phyloP scores from a whole-genome alignment of 495 filamentous ascomycete species.

The Penicillium desertorum region DNA sequence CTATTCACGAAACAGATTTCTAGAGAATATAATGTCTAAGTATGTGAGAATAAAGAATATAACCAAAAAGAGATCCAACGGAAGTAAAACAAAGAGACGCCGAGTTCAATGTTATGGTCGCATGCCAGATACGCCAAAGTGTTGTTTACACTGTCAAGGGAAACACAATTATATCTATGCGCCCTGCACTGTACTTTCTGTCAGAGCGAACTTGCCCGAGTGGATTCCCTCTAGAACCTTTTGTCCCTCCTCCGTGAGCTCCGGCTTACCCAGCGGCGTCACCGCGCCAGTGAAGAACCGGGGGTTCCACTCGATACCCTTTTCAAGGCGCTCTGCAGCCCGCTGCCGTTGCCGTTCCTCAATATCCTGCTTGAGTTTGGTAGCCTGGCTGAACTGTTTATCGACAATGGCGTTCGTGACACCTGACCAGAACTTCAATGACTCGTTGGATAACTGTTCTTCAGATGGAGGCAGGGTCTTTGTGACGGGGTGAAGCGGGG shows the following conservation, averaged over 20 bases:
- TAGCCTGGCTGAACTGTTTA: slow-evolving; percentile 83
- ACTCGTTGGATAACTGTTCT: slow-evolving; percentile 84
- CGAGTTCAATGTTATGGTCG: slow-evolving; percentile 21
- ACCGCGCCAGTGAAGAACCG: slow-evolving; percentile 80
- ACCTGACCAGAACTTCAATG: slow-evolving; percentile 78
- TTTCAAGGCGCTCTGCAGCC: slow-evolving; percentile 71
- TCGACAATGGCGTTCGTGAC: slow-evolving; percentile 85
- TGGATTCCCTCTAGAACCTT: slow-evolving; percentile 69
- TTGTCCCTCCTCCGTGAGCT: slow-evolving; percentile 74
- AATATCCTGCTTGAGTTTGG: slow-evolving; percentile 81
- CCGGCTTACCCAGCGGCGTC: slow-evolving; percentile 72
- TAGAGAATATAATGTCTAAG: slow-evolving; percentile 20
- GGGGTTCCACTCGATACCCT: slow-evolving; percentile 72
- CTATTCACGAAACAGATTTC: slow-evolving; percentile 20
- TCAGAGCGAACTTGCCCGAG: slow-evolving; percentile 55
- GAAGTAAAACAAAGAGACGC: slow-evolving; percentile 14
- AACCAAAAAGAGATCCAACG: background rate
- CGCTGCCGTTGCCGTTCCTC: slow-evolving; percentile 87
- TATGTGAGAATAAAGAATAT: slow-evolving; percentile 15
- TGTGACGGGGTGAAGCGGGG: slow-evolving; percentile 69
- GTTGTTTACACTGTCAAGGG: slow-evolving; percentile 15
- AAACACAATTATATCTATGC: slow-evolving; percentile 34
- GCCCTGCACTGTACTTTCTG: slow-evolving; percentile 46
- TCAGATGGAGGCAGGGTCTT: slow-evolving; percentile 77
- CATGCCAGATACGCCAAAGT: slow-evolving; percentile 35